Base-by-base conservation (phyloP, 2,329 filamentous ascomycete species). In the Aplosporella prunicola region DNA sequence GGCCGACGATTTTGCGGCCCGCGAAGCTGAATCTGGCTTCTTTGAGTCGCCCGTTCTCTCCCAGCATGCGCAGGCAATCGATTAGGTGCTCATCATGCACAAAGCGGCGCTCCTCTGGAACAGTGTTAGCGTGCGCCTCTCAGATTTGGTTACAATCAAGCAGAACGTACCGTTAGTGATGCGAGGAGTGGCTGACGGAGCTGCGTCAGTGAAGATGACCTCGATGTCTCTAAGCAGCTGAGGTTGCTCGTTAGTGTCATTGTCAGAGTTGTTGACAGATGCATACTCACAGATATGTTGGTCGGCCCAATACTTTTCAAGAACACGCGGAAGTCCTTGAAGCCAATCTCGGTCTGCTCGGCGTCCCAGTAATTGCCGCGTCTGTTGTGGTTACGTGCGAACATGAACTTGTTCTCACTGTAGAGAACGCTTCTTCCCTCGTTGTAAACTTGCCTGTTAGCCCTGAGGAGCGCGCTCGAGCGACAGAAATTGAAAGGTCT, bases 351-450 rank as follows among this genome's bases (percentile, higher is more conserved):
- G 39, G 58, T 62, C 40, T 58, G 63, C 13, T 57, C 47, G 3
- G 51, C 44, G 23, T 57, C 56, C 53, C 60, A 68, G 54, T 60
- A 68, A 23, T 45, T 56, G 40, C 46, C 57, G 27, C 64, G 60
- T 3, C 47, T 56, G n/a, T 44, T 43, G 30, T 43, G 45, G 38
- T 56, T 60, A 24, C 61, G 60, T 26, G 56, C 51, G 42, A 72
- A 66, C 25, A 53, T 43, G 50, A 71, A 72, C 2, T 49, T 53
- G 44, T 71, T 71, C 43, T 68, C 62, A n/a, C 63, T 58, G 43
- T 72, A 72, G 1, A 72, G 53, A 24, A 72, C 57, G 20, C 53
- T 61, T 27, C 63, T 58, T 15, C 56, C 68, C 55, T 71, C 68
- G 20, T 60, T 49, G 32, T 60, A 51, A 15, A 71, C 56, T 23